A percentile compares a stretch with the other conserved stretches of the same genome.
These are phyloP conservation scores for Trichosporon asahii DNA, from an alignment of 1,284 basidiomycete genomes.

Conservation along the genomic window DNA sequence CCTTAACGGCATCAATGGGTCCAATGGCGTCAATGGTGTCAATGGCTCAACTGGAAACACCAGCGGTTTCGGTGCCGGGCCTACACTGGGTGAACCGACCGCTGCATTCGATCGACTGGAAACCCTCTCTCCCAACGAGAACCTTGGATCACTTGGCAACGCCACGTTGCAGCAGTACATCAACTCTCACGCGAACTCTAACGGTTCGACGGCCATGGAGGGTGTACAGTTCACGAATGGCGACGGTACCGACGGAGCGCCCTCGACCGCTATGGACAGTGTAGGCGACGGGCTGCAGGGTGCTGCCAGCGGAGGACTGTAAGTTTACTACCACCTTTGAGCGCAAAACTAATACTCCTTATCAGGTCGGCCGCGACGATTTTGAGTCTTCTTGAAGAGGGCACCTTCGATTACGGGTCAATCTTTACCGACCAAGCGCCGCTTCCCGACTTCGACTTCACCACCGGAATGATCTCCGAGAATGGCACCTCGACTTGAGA, in stretches of 20 bases:
- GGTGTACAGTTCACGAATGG: slow-evolving; percentile 21
- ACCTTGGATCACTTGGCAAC: slow-evolving; percentile 18
- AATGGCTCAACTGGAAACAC: background rate
- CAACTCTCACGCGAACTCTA: background rate
- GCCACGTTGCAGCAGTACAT: slow-evolving; percentile 20
- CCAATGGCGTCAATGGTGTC: background rate
- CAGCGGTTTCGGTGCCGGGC: slow-evolving; percentile 9
- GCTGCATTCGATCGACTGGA: slow-evolving; percentile 38
- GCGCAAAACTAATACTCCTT: slow-evolving; percentile 6
- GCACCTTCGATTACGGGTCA: slow-evolving; percentile 49
- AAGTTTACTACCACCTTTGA: background rate
- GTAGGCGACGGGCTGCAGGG: background rate
- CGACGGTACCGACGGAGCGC: background rate
- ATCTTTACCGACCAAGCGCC: slow-evolving; percentile 50
- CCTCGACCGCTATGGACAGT: background rate
- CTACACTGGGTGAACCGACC: slow-evolving; percentile 33
- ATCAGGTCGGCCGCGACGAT: slow-evolving; percentile 48
- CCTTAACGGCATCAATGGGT: background rate
- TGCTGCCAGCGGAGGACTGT: background rate
- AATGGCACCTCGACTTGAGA: background rate
- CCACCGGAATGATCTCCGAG: slow-evolving; percentile 11
- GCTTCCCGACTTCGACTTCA: slow-evolving; percentile 25
- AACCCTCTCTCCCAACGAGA: slow-evolving; percentile 35
- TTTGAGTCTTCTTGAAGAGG: slow-evolving; percentile 48
- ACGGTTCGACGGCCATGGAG: slow-evolving; percentile 18